Evolutionary conservation across 2,329 filamentous ascomycete genomes (phyloP), one percentile per base, ranked within the genome.

Genomic region (Coniella lustricola): DNA sequence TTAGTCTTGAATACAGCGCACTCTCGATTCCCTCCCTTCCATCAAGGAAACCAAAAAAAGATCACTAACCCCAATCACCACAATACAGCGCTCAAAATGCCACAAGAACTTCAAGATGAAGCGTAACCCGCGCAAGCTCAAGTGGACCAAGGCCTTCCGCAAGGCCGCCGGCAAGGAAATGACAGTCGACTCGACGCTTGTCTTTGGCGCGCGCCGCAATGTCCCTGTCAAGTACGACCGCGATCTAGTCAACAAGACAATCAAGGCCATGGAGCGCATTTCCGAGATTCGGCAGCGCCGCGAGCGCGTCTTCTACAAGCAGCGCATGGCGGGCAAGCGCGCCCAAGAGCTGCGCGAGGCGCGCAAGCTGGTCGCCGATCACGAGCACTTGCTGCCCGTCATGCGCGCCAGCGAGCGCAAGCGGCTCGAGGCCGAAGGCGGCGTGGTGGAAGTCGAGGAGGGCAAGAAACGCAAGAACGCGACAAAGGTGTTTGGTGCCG

Each of bases 191-290:
- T 86, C 82, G 61, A 95, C 91, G 29, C 83, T 98, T 53, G 85
- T 89, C 63, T 95, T 97, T 71, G 86, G 88, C 54, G 87, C 89
- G 58, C 86, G 89, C 64, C 87, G 93, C 74, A 96, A 98, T 75
- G 81, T 94, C 29, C 93, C 93, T 57, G 82, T 94, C 54, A 88
- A 91, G 64, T 98, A 98, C 81, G 88, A 96, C 79, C 85, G 93
- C 68, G 88, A 95, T 59, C 81, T 95, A 56, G 82, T 95, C 55
- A 77, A 80, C 59, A 89, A 86, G 62, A 97, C 93, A 14, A 77
- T 97, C 68, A 82, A 86, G 64, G 91, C 90, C 57, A 98, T 98
- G 90, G 78, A 88, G 70, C 81, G 91, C 55, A 84, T 97, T 60
- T 75, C 80, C 60, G 90, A 96, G 75, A 91, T 97, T 69, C 77